Evolutionary conservation across 2,329 filamentous ascomycete genomes (phyloP), one percentile per base, ranked within the genome.

Genomic region (Fusarium avenaceum): DNA sequence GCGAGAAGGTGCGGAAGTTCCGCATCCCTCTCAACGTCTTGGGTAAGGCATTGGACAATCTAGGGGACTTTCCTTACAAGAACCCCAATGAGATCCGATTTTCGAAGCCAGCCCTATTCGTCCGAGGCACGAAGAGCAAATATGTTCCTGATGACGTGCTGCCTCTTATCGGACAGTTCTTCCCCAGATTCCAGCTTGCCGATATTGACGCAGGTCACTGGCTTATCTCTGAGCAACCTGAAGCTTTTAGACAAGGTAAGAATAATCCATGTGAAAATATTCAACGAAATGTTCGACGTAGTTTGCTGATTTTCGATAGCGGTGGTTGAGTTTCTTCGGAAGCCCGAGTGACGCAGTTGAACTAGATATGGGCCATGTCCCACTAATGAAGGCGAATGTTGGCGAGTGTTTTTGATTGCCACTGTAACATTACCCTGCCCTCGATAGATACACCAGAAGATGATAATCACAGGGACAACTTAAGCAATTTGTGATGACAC

Each of bases 41-140:
- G 1, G 89, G 85, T 6, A 83, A 85, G 47, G 84, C 89, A 0
- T 82, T 99, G 40, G 86, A 89, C 70, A 84, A 92, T 67, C 87
- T 98, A 82, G 93, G 92, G 2, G 93, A 96, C 72, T 99, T 99
- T 74, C 95, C 96, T 0, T 97, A 90, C 81, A 90, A 87, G 69
- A 85, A 93, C 72, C 90, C 94, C 0, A 84, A 87, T n/a, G 79
- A 85, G 66, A 80, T 83, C 33, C 85, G 89, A 26, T 98, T 92
- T 75, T 84, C 88, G 71, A 94, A 93, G 65, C 92, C 90, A 1
- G 90, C 93, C 15, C 83, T 98, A 22, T 93, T 98, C 70, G 85
- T 98, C 8, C 82, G 93, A 53, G 93, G 93, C 19, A 94, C 90
- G 1, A 83, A 85, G 78, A 95, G 92, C 79, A 87, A 86, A 71